phyloP scores from a whole-genome alignment of 2,329 filamentous ascomycete species.

The Ophiostoma angusticollis region DNA sequence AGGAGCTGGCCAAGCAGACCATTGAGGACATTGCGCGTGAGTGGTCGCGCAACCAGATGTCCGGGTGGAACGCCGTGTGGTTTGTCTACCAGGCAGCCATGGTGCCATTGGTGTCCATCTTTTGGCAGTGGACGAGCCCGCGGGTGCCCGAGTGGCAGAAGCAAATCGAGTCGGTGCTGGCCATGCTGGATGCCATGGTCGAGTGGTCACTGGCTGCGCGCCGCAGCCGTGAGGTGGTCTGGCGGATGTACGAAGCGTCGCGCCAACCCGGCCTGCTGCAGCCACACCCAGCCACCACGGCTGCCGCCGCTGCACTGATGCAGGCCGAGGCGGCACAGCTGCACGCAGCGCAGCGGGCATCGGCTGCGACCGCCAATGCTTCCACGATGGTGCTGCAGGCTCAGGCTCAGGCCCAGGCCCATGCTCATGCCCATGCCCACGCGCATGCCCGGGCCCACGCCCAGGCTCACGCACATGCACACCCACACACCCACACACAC shows the following conservation, averaged over 20 bases:
- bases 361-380: slow-evolving; percentile 10
- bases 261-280: slow-evolving; percentile 21
- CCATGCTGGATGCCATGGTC: slow-evolving; percentile 50
- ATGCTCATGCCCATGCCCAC: too few species aligned
- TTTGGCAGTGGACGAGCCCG: slow-evolving; percentile 48
- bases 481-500: slow-evolving; percentile 10
- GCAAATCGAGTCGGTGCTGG: slow-evolving; percentile 45
- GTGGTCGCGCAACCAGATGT: slow-evolving; percentile 61
- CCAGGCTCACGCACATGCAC: too few species aligned
- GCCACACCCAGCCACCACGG: slow-evolving; percentile 14
- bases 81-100: slow-evolving; percentile 70
- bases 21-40: slow-evolving; percentile 61
- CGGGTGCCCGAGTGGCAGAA: slow-evolving; percentile 39
- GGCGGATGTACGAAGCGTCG: slow-evolving; percentile 49
- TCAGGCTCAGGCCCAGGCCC: too few species aligned
- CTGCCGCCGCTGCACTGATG: too few species aligned
- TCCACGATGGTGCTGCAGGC: too few species aligned
- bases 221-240: slow-evolving; percentile 49
- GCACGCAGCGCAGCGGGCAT: neutral
- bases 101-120: slow-evolving; percentile 63
- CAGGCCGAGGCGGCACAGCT: neutral
- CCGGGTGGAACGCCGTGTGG: slow-evolving; percentile 72
- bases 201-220: slow-evolving; percentile 52
- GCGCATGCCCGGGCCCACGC: too few species aligned
- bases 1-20: slow-evolving; percentile 54